These are phyloP conservation scores for Leucocoprinus sp. DNA, from an alignment of 768 basidiomycete genomes.

Conservation along the genomic window DNA sequence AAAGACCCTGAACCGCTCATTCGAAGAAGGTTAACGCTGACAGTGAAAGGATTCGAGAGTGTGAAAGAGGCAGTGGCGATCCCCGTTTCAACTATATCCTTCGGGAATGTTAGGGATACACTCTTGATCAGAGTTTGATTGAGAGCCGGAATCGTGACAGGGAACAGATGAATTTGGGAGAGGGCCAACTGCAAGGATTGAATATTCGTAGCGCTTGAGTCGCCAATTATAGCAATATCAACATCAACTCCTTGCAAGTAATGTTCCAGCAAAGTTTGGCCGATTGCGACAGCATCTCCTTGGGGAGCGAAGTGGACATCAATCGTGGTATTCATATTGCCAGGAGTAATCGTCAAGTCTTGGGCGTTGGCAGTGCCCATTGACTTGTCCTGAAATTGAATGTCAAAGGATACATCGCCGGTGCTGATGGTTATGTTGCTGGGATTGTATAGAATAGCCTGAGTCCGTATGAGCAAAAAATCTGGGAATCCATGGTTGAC, in stretches of 20 bases:
- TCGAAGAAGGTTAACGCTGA: constrained; percentile 55
- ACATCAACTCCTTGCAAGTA: constrained; percentile 59
- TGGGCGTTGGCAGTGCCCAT: constrained; percentile 46
- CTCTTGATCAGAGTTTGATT: constrained; percentile 52
- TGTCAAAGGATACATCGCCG: constrained; percentile 54
- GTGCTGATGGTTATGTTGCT: constrained; percentile 43
- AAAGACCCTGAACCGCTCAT: constrained; percentile 48
- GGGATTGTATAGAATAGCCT: constrained; percentile 56
- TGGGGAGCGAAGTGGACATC: constrained; percentile 58
- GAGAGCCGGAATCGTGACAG: constrained; percentile 57
- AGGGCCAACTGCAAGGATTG: constrained; percentile 54
- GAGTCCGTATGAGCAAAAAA: constrained; percentile 60
- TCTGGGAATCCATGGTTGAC: constrained; percentile 61
- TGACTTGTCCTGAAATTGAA: constrained; percentile 46
- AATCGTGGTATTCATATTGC: constrained; percentile 37
- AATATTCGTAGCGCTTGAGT: constrained; percentile 47
- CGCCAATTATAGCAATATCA: constrained; percentile 47
- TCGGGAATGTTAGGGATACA: constrained; percentile 51
- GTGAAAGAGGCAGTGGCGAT: constrained; percentile 50
- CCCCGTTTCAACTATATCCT: constrained; percentile 52
- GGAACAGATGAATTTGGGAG: constrained; percentile 48
- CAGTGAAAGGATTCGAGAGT: constrained; percentile 64
- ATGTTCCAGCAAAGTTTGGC: constrained; percentile 51
- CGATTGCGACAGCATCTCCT: constrained; percentile 43
- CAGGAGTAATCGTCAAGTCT: constrained; percentile 51